Conservation (phyloP, 371 early-diverging fungal species). For the Mortierella sp. region DNA sequence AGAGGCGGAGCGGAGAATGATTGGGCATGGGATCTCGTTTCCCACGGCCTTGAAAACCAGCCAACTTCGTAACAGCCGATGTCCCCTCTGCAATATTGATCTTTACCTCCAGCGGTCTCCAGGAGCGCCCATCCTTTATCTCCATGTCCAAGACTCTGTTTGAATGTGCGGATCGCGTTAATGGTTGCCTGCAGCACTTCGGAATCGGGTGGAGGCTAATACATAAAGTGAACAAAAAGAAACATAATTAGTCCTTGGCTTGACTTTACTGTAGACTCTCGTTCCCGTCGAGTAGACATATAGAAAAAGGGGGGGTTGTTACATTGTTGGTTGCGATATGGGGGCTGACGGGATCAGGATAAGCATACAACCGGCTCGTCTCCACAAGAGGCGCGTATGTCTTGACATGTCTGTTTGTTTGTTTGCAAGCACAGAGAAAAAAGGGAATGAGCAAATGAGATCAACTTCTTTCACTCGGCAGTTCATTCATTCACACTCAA, state of each 20-base stretch:
- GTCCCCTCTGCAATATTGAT: neutral
- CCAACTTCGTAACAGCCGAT: neutral
- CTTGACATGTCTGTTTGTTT: conserved; percentile 69
- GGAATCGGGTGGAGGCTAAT: conserved; percentile 45
- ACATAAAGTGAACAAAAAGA: neutral
- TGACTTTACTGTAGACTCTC: no score
- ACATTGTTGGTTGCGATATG: conserved; percentile 76
- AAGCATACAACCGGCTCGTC: conserved; percentile 73
- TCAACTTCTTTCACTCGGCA: neutral
- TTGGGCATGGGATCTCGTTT: conserved; percentile 12
- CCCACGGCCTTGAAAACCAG: conserved; percentile 3
- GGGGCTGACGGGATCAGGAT: conserved; percentile 84
- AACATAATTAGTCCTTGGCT: conserved; percentile 11
- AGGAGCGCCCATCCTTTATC: conserved; percentile 66
- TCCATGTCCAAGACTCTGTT: conserved; percentile 47
- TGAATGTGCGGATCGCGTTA: conserved; percentile 54
- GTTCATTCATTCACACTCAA: neutral
- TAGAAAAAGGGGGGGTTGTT: neutral
- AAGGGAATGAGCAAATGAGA: neutral
- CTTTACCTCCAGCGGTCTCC: conserved; percentile 78
- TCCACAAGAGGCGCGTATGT: conserved; percentile 60
- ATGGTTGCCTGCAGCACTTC: conserved; percentile 64
- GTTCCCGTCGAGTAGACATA: no score
- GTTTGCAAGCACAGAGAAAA: neutral
- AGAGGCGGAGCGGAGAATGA: conserved; percentile 14